These are phyloP conservation scores for Wallemia ichthyophaga DNA, from an alignment of 1,284 basidiomycete species.

Conservation along the genomic window DNA sequence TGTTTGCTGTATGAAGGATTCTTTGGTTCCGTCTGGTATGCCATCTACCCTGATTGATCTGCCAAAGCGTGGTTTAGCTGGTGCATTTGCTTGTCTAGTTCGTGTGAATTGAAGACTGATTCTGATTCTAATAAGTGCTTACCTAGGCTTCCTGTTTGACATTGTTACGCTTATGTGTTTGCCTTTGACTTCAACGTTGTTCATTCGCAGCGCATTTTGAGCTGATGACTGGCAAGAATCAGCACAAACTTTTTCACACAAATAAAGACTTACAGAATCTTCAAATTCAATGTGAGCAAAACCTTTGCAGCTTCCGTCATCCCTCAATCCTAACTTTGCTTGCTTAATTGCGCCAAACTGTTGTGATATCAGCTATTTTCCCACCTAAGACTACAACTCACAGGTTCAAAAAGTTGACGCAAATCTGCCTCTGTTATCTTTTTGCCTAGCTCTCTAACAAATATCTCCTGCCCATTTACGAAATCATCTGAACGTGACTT, in stretches of 20 bases:
- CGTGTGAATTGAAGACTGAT: slow-evolving; percentile 1
- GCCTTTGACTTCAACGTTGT: slow-evolving; percentile 58
- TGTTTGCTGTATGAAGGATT: slow-evolving; percentile 59
- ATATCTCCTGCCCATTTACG: slow-evolving; percentile 50
- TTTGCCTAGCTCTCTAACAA: slow-evolving; percentile 50
- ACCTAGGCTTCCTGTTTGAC: slow-evolving; percentile 31
- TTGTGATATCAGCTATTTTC: neutral
- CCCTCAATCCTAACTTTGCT: slow-evolving; percentile 42
- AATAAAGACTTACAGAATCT: slow-evolving; percentile 26
- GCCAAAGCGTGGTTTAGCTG: slow-evolving; percentile 24
- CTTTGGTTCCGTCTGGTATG: slow-evolving; percentile 41
- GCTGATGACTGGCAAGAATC: slow-evolving; percentile 28
- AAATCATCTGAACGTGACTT: slow-evolving; percentile 62
- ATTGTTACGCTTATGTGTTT: slow-evolving; percentile 55
- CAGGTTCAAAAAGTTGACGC: slow-evolving; percentile 9
- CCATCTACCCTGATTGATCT: slow-evolving; percentile 34
- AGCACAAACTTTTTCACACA: neutral
- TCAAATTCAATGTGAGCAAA: slow-evolving; percentile 84
- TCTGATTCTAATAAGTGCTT: neutral
- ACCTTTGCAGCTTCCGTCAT: slow-evolving; percentile 40
- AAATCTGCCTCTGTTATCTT: slow-evolving; percentile 42
- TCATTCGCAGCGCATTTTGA: slow-evolving; percentile 35
- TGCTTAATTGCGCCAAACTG: slow-evolving; percentile 56
- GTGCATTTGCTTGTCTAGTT: slow-evolving; percentile 3
- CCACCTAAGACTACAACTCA: neutral